These are phyloP conservation scores for Spinellus fusiger DNA, from an alignment of 192 early-diverging fungal genomes.

Conservation along the genomic window DNA sequence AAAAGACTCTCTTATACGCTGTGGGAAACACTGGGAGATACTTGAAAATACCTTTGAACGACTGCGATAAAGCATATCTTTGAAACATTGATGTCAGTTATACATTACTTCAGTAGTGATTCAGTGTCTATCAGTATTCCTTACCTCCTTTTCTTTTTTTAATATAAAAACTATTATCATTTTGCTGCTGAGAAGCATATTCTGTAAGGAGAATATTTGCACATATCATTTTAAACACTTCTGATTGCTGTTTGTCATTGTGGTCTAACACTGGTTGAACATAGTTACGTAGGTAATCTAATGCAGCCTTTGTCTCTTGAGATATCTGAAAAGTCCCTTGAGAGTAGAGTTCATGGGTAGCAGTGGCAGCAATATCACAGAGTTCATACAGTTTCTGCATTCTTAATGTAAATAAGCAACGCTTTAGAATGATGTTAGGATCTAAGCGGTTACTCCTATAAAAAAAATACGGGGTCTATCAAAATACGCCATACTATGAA, in stretches of 20 bases:
- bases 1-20: no score
- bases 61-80: no score
- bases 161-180: not conserved
- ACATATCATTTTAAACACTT: slow-evolving; percentile 33
- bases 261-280: slow-evolving; percentile 70
- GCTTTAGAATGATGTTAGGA: slow-evolving; percentile 62
- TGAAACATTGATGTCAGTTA: no score
- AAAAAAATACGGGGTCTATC: not conserved
- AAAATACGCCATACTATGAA: not conserved
- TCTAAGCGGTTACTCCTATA: slow-evolving; percentile 38
- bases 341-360: no score
- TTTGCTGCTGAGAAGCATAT: not conserved
- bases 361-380: not conserved
- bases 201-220: slow-evolving; percentile 11
- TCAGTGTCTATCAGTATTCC: no score
- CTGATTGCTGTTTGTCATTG: slow-evolving; percentile 34
- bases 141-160: not conserved
- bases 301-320: slow-evolving; percentile 42
- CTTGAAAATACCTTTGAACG: no score
- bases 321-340: no score
- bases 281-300: slow-evolving; percentile 72
- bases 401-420: slow-evolving; percentile 46
- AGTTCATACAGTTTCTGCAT: slow-evolving; percentile 1
- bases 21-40: no score
- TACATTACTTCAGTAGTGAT: no score